Conservation (phyloP, 73 alveolate species). For the Tetrahymena borealis region DNA sequence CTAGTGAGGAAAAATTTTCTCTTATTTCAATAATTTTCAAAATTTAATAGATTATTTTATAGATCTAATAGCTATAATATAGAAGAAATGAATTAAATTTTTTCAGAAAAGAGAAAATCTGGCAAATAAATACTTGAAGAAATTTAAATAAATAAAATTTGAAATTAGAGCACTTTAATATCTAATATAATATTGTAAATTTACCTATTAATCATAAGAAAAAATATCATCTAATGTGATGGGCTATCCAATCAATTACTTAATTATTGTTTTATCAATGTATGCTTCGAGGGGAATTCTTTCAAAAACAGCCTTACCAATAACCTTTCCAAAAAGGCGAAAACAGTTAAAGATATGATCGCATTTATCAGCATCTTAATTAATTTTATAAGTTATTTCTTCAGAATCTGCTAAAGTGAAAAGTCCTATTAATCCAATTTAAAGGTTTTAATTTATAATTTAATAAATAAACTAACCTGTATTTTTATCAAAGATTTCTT, state of each 20-base stretch:
- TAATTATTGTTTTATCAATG: conserved; percentile 63
- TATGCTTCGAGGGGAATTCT: conserved; percentile 79
- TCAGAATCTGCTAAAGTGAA: conserved; percentile 18
- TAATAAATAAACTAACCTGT: neutral
- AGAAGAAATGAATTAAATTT: too few species aligned
- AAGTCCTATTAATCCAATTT: neutral
- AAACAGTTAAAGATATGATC: conserved; percentile 14
- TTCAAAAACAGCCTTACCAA: conserved; percentile 83
- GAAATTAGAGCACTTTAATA: too few species aligned
- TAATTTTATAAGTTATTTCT: conserved; percentile 25
- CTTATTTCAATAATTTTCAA: too few species aligned
- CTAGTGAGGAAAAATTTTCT: too few species aligned
- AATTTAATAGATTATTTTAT: too few species aligned
- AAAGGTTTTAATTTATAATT: neutral
- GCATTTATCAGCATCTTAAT: conserved; percentile 2
- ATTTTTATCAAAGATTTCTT: conserved; percentile 18
- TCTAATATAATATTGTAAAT: neutral
- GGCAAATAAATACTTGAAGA: too few species aligned
- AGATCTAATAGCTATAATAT: too few species aligned
- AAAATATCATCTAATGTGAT: conserved; percentile 56
- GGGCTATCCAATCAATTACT: conserved; percentile 68
- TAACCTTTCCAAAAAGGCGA: conserved; percentile 75
- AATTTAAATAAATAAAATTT: too few species aligned
- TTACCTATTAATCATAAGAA: conserved; percentile 46
- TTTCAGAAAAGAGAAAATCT: too few species aligned